Evolutionary conservation across 2,329 filamentous ascomycete genomes (phyloP), one percentile per base, ranked within the genome.

Genomic region (Didymella exigua): DNA sequence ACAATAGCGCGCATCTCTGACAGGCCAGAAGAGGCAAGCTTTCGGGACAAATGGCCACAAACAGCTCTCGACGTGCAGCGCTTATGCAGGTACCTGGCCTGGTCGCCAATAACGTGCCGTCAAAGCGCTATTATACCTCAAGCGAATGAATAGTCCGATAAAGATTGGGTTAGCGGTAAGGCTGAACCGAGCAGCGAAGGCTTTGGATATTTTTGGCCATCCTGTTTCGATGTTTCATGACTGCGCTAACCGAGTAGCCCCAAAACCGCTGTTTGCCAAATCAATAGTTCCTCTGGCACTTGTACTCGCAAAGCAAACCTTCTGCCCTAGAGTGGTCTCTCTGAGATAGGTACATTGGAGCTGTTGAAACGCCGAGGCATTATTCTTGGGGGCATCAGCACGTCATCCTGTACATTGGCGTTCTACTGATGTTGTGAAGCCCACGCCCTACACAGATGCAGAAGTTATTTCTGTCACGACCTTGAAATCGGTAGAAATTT

Each of bases 191-290:
- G 21, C 53, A 59, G 48, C 51, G 46, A 61, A 51, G 52, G 50
- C 43, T 52, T 59, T 37, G 44, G 19, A 42, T 56, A 57, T 58
- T 61, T 61, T 59, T 59, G 50, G 38, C 23, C 37, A 21, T 44
- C 27, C 38, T 50, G 11, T 51, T 21, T 56, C 30, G 21, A 13
- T 11, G 54, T 55, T 61, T 55, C 49, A 50, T 8, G 21, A 37
- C 4, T 14, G 42, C 45, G 31, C 59, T 54, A 57, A 29, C 11
- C 10, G 2, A 13, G n/a, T 61, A 59, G 56, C 24, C 29, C 23
- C 6, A 36, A 23, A 51, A 24, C 53, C 50, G 49, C 51, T 51
- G 58, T 58, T 61, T 55, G 44, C 45, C 46, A 55, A 54, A 38
- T 57, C 58, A 36, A 61, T 62, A 62, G 52, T 54, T 14, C 8